Conservation (phyloP, 1,284 basidiomycete species). For the Sporisorium scitamineum region DNA sequence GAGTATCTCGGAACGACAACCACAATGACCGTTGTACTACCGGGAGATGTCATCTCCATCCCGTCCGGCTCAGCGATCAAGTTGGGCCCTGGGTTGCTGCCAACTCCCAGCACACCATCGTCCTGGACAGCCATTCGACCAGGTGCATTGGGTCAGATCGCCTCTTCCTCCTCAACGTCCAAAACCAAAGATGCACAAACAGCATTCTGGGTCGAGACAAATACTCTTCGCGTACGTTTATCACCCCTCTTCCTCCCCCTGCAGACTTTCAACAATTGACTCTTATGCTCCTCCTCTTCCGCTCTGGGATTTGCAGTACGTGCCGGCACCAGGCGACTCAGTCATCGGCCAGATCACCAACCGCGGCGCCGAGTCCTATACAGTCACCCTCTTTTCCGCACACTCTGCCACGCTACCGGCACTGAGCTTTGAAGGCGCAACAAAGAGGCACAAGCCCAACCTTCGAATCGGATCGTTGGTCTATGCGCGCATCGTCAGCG, state of each 20-base stretch:
- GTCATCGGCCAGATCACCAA: conserved; percentile 65
- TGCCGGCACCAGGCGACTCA: conserved; percentile 53
- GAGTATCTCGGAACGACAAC: background rate
- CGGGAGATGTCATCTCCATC: conserved; percentile 52
- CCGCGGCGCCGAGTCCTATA: conserved; percentile 61
- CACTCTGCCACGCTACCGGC: conserved; percentile 59
- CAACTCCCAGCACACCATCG: conserved; percentile 16
- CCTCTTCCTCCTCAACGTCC: background rate
- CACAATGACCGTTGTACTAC: conserved; percentile 57
- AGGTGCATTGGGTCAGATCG: conserved; percentile 49
- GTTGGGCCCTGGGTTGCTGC: conserved; percentile 58
- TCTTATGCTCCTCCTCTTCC: background rate
- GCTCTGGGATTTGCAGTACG: conserved; percentile 26
- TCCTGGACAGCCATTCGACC: conserved; percentile 49
- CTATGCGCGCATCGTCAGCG: conserved; percentile 59
- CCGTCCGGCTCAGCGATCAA: conserved; percentile 36
- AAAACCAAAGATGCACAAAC: background rate
- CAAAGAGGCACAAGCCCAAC: conserved; percentile 66
- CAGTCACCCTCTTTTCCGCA: conserved; percentile 57
- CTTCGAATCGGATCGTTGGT: conserved; percentile 62
- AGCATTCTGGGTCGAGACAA: conserved; percentile 58
- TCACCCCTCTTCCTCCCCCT: background rate
- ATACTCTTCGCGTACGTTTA: conserved; percentile 21
- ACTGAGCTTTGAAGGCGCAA: conserved; percentile 67
- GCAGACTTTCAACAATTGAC: background rate